Conservation (phyloP, 768 basidiomycete species). For the Suillus brevipes region DNA sequence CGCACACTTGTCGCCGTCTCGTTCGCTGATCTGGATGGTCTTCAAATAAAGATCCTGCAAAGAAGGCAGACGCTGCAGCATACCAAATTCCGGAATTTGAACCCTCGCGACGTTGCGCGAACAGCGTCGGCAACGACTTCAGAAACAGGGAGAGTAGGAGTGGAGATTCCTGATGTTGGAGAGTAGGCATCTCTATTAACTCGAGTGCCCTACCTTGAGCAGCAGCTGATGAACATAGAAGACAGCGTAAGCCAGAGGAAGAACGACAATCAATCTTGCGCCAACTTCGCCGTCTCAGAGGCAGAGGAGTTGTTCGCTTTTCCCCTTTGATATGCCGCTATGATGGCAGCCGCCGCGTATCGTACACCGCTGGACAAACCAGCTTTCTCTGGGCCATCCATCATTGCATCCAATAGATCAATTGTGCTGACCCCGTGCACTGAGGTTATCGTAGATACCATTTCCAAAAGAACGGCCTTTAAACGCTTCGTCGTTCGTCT, state of each 20-base stretch:
- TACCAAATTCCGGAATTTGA: neutral
- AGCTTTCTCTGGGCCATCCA: neutral
- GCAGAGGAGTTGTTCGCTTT: neutral
- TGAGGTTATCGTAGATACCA: neutral
- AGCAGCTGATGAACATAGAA: neutral
- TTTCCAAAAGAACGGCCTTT: neutral
- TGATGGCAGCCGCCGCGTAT: neutral
- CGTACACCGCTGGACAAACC: neutral
- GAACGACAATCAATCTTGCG: neutral
- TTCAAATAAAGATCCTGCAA: neutral
- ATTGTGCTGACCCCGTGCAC: neutral
- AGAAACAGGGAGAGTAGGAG: neutral
- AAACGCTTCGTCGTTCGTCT: neutral
- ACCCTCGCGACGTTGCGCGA: neutral
- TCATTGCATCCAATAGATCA: neutral
- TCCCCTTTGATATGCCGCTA: neutral
- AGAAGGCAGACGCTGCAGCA: neutral
- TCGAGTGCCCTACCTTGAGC: neutral
- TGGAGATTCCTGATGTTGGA: neutral
- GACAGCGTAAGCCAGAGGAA: neutral
- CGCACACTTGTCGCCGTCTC: neutral
- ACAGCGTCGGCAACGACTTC: neutral
- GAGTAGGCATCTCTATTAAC: fast-evolving
- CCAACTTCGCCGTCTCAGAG: neutral
- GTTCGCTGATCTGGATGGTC: neutral